Conservation (phyloP, 257 asterid species). For the Fraxinus quadrangulata region DNA sequence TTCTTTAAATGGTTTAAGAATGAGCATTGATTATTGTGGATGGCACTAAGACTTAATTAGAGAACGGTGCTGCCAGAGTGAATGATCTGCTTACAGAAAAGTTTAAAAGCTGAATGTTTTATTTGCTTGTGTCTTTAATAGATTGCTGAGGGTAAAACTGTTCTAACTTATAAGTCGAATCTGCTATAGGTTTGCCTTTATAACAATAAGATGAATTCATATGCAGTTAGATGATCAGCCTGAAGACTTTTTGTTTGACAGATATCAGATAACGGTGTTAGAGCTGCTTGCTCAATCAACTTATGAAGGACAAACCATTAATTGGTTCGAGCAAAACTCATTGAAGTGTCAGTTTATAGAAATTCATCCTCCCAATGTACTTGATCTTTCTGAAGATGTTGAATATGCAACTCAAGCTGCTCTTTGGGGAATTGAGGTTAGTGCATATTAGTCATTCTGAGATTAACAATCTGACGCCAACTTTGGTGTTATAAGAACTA, state of each 20-base stretch:
- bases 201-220: neutral
- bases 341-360: conserved; percentile 50
- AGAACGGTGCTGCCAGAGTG: neutral
- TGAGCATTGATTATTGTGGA: neutral
- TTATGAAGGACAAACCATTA: conserved; percentile 43
- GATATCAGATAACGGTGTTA: conserved; percentile 77
- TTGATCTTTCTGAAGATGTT: conserved; percentile 77
- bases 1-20: neutral
- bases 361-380: conserved; percentile 83
- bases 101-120: conserved; percentile 4
- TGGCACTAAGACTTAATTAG: neutral
- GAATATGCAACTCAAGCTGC: conserved; percentile 93
- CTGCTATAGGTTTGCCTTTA: conserved; percentile 8
- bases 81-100: conserved; percentile 8
- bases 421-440: conserved; percentile 93
- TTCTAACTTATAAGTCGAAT: conserved; percentile 7
- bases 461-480: conserved; percentile 10
- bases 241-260: conserved; percentile 34
- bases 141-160: conserved; percentile 5
- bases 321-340: conserved; percentile 50
- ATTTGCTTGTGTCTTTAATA: neutral
- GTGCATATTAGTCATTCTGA: conserved; percentile 36
- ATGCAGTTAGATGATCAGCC: conserved; percentile 25
- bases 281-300: conserved; percentile 77
- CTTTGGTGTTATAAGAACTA: conserved; percentile 38